Conservation (phyloP, 176 grass and related monocot genomes). For the Carex kokanica region DNA sequence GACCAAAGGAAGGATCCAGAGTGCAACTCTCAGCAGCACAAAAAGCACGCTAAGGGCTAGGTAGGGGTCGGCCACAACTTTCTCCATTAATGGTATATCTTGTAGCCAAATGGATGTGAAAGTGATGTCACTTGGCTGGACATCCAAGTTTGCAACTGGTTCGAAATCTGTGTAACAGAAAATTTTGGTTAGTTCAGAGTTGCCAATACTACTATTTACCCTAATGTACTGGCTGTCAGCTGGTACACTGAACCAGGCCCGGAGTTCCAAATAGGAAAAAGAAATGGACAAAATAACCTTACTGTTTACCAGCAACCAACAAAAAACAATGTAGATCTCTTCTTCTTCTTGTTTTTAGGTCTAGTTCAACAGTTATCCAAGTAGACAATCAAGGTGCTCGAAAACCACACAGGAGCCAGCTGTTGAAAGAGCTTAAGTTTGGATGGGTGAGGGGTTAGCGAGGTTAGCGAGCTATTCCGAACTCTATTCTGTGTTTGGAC, state of each 20-base stretch:
- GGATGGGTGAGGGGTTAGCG: too few species aligned
- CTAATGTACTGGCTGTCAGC: background rate
- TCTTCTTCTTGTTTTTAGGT: background rate
- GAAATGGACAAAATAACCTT: background rate
- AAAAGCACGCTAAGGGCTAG: conserved; percentile 67
- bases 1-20: conserved; percentile 51
- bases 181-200: conserved; percentile 1
- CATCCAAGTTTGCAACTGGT: conserved; percentile 53
- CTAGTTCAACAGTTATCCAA: conserved; percentile 3
- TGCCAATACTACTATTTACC: background rate
- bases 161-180: conserved; percentile 53
- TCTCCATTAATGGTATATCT: conserved; percentile 50
- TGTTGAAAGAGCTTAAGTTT: background rate
- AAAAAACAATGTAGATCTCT: background rate
- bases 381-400: background rate
- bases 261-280: background rate
- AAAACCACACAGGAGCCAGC: background rate
- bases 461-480: too few species aligned
- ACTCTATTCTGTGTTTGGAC: too few species aligned
- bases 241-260: background rate
- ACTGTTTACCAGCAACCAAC: conserved; percentile 3
- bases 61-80: conserved; percentile 59
- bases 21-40: conserved; percentile 47
- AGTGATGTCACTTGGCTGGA: conserved; percentile 21
- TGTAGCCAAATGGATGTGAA: conserved; percentile 28